Percentiles rank a stretch among this genome's conserved stretches.
These are phyloP conservation scores for Crotalaria pallida DNA, from an alignment of 306 rosid species.

Conservation along the genomic window DNA sequence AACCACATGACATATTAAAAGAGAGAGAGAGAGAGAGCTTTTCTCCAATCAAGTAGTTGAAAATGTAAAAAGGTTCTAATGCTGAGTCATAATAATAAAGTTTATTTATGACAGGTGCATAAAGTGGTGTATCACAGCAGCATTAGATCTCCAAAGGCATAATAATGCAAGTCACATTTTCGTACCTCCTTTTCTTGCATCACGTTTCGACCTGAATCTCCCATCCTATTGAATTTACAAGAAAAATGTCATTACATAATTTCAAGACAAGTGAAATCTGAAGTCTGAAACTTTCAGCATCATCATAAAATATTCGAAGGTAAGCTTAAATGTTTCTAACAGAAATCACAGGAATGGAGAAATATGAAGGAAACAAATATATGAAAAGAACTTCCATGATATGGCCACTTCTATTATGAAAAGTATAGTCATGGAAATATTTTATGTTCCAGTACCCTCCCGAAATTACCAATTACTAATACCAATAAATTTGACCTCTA, in stretches of 20 bases:
- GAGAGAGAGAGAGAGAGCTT: too few relatives aligned
- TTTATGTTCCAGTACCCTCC: neutral
- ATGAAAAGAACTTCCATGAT: neutral
- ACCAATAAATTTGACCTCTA: neutral
- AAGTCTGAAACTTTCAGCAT: conserved; percentile 10
- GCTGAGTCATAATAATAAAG: neutral
- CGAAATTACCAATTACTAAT: neutral
- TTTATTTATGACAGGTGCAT: neutral
- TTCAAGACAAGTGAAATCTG: conserved; percentile 14
- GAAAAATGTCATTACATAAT: conserved; percentile 22
- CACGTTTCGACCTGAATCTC: conserved; percentile 94
- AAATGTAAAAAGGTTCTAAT: neutral
- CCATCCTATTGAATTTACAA: conserved; percentile 66
- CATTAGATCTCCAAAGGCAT: neutral
- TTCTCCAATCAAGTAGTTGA: neutral
- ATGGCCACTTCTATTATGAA: neutral
- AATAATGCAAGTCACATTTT: conserved; percentile 8
- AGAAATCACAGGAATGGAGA: too few relatives aligned
- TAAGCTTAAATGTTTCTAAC: neutral
- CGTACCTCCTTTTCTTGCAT: conserved; percentile 95
- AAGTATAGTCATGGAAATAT: neutral
- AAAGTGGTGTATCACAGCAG: conserved; percentile 1
- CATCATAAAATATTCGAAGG: conserved; percentile 10
- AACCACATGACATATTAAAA: conserved; percentile 7
- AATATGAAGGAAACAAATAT: conserved; percentile 8